Percentiles rank a stretch among this genome's conserved stretches.
Evolutionary conservation across 108 stramenopile species (phyloP).

Genomic region (Discostella pseudostelligera): DNA sequence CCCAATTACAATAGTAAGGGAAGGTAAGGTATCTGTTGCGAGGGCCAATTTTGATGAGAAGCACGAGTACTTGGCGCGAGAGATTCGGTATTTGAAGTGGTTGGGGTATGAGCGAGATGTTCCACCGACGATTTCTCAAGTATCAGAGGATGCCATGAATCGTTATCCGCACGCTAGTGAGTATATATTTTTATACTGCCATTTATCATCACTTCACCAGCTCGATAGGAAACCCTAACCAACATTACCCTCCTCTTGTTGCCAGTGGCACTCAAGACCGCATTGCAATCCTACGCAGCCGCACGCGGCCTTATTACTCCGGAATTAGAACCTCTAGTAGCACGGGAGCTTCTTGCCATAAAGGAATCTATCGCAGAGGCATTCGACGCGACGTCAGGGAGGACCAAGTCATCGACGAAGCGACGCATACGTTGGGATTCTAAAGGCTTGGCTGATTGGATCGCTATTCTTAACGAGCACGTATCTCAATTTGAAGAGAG

Average conservation of each 20-base stretch:
- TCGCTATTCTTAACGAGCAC: slow-evolving; percentile 78
- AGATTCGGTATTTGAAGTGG: slow-evolving; percentile 95
- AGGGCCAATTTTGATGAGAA: slow-evolving; percentile 95
- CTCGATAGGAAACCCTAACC: slow-evolving; percentile 36
- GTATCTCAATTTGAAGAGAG: slow-evolving; percentile 84
- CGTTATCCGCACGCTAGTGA: slow-evolving; percentile 73
- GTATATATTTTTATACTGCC: slow-evolving; percentile 3
- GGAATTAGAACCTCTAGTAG: slow-evolving; percentile 77
- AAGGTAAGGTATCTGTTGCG: slow-evolving; percentile 55
- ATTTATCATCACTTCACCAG: slow-evolving; percentile 17
- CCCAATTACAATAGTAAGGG: slow-evolving; percentile 62
- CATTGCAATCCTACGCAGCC: slow-evolving; percentile 80
- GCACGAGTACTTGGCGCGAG: slow-evolving; percentile 88
- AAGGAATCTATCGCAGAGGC: slow-evolving; percentile 72
- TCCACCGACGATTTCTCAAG: slow-evolving; percentile 63
- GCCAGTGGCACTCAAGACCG: slow-evolving; percentile 86
- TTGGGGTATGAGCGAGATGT: slow-evolving; percentile 87
- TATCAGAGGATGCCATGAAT: slow-evolving; percentile 68
- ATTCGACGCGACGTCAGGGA: slow-evolving; percentile 73
- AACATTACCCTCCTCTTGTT: slow-evolving; percentile 29
- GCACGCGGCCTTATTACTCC: slow-evolving; percentile 66
- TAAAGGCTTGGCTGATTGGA: slow-evolving; percentile 79
- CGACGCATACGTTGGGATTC: slow-evolving; percentile 83
- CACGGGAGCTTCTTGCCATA: slow-evolving; percentile 73
- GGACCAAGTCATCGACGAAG: slow-evolving; percentile 61